Percentiles rank a stretch among this genome's conserved stretches.
Conservation (phyloP, 108 stramenopile genomes). For the Cylindrotheca closterium region DNA sequence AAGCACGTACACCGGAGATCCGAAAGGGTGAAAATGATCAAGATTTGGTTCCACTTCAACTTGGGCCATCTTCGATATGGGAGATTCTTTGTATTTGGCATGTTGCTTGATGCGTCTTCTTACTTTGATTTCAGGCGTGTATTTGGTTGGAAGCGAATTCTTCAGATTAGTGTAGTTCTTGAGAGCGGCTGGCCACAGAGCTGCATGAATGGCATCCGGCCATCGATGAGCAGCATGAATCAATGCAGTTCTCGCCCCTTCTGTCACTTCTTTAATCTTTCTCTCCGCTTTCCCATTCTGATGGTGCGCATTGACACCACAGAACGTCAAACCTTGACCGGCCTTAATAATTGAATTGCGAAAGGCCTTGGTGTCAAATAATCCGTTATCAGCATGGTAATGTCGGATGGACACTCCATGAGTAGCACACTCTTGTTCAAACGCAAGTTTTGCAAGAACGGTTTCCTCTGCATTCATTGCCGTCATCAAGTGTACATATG, state of each 20-base stretch:
- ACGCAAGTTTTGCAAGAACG: constrained; percentile 32
- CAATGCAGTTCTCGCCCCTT: constrained; percentile 43
- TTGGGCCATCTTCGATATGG: constrained; percentile 8
- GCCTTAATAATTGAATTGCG: constrained; percentile 46
- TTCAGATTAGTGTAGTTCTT: background rate
- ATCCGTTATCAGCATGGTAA: too few species aligned
- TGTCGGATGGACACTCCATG: background rate
- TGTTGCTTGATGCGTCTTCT: constrained; percentile 21
- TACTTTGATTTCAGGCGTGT: constrained; percentile 7
- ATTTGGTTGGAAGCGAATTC: background rate
- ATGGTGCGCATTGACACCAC: too few species aligned
- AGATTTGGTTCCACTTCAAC: constrained; percentile 8
- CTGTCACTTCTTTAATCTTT: constrained; percentile 29
- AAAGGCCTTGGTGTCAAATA: constrained; percentile 17
- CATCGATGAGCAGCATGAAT: constrained; percentile 43
- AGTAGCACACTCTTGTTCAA: constrained; percentile 27
- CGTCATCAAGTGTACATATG: constrained; percentile 34
- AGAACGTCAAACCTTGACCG: too few species aligned
- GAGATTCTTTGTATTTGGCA: background rate
- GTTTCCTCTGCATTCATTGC: constrained; percentile 29
- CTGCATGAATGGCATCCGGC: constrained; percentile 33
- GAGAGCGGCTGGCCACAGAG: constrained; percentile 42
- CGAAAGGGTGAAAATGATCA: constrained; percentile 23
- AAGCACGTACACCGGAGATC: constrained; percentile 25
- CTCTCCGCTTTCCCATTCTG: constrained; percentile 52